Evolutionary conservation across 1,139 yeast genomes (phyloP), one percentile per base, ranked within the genome.

Genomic region (Taphrina sp.): DNA sequence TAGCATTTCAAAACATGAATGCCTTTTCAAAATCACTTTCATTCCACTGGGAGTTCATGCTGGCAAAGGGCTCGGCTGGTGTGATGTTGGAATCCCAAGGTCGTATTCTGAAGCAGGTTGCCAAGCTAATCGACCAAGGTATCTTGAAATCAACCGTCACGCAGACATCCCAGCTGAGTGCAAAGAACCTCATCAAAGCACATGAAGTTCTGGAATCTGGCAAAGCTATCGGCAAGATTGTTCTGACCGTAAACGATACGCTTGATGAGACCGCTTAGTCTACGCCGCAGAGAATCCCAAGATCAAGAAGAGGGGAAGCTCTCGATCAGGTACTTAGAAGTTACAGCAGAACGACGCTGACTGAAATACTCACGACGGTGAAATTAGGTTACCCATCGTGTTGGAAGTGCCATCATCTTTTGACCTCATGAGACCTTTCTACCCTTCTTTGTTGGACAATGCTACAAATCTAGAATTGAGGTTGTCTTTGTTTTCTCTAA

Each of bases 41-140:
- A 3, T 45, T 45, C 16, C 42, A 35, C 19, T 45, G 52, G 52
- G 52, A 35, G n/a, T 45, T 45, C 42, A 45, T 45, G 52, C 35
- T 45, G n/a, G 41, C 52, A 14, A 35, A 36, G n/a, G 42, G 35
- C 3, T n/a, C 42, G 5, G 41, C 41, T 10, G 42, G 42, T 7
- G 26, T 35, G 42, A 36, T 35, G 42, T 34, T 45, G 23, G 52
- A 45, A n/a, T 45, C 42, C 17, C 52, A 45, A 28, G 52, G 52
- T 3, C 42, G 42, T 10, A 36, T 36, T 5, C 17, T 45, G 23
- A 26, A 36, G 12, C 41, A 45, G 24, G 24, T 45, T 7, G 52
- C 52, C 3, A 45, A 35, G 17, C 20, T 45, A 42, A 36, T 36
- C n/a, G 52, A 45, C 22, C 10, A 31, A 10, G 12, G 16, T 10